Conservation (phyloP, 139 green algal genomes). For the Coelastrella sp. region DNA sequence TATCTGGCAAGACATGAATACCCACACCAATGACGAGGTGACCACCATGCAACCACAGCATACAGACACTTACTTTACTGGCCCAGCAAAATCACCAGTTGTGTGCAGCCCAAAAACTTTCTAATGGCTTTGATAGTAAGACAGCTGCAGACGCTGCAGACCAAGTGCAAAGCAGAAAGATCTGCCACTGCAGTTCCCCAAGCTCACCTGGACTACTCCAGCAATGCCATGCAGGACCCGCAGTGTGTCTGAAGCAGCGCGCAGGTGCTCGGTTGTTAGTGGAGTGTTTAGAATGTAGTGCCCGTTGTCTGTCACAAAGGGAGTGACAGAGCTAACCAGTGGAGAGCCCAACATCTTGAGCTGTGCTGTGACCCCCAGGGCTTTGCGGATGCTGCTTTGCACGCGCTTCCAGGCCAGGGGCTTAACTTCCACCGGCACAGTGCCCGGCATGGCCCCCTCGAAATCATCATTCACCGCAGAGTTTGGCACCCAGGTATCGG, state of each 20-base stretch:
- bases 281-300: background rate
- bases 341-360: background rate
- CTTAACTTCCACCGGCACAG: slow-evolving; percentile 1
- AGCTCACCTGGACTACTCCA: background rate
- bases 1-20: no score
- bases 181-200: no score
- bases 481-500: background rate
- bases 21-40: no score
- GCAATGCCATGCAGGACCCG: slow-evolving; percentile 7
- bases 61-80: no score
- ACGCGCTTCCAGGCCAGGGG: slow-evolving; percentile 22
- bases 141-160: no score
- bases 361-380: background rate
- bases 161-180: no score
- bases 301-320: slow-evolving; percentile 13
- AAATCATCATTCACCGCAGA: background rate
- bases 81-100: no score
- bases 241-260: background rate
- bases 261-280: background rate
- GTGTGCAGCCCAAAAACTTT: no score
- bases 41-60: no score
- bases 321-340: background rate
- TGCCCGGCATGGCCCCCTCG: background rate
- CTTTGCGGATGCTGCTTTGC: background rate
- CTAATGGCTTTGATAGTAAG: no score